A percentile compares a stretch with the other conserved stretches of the same genome.
These are phyloP conservation scores for Beauveria varroae DNA, from an alignment of 2,329 filamentous ascomycete species.

Conservation along the genomic window DNA sequence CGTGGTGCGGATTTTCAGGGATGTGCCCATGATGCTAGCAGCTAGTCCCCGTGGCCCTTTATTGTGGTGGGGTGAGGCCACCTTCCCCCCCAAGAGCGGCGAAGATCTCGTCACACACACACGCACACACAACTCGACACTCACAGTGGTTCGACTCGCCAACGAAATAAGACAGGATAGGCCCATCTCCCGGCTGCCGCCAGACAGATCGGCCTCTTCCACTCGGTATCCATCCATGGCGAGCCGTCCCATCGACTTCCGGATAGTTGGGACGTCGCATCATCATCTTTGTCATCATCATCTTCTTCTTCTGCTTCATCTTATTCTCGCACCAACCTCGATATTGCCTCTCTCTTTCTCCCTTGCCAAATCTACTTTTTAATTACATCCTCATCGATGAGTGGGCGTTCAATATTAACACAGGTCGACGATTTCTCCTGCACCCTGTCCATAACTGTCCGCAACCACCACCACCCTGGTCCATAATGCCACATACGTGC, in stretches of 20 bases:
- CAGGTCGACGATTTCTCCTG: not conserved
- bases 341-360: not conserved
- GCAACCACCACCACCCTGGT: not conserved
- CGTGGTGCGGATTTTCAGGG: not conserved
- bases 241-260: not conserved
- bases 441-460: not conserved
- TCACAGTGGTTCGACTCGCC: not conserved
- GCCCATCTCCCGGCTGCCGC: not conserved
- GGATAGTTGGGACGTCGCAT: not conserved
- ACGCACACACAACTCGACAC: not conserved
- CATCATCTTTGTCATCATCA: not conserved
- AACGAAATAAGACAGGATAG: not conserved
- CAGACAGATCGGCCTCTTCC: not conserved
- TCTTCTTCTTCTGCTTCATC: not conserved
- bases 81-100: not conserved
- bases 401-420: not conserved
- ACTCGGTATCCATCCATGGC: not conserved
- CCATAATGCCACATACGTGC: not conserved
- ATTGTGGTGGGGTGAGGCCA: slow-evolving; percentile 4
- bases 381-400: not conserved
- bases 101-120: slow-evolving; percentile 7
- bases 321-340: not conserved
- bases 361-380: not conserved
- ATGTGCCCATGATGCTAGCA: slow-evolving; percentile 1
- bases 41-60: not conserved